Evolutionary conservation across 306 rosid genomes (phyloP), one percentile per base, ranked within the genome.

Genomic region (Begonia fuchsioides): DNA sequence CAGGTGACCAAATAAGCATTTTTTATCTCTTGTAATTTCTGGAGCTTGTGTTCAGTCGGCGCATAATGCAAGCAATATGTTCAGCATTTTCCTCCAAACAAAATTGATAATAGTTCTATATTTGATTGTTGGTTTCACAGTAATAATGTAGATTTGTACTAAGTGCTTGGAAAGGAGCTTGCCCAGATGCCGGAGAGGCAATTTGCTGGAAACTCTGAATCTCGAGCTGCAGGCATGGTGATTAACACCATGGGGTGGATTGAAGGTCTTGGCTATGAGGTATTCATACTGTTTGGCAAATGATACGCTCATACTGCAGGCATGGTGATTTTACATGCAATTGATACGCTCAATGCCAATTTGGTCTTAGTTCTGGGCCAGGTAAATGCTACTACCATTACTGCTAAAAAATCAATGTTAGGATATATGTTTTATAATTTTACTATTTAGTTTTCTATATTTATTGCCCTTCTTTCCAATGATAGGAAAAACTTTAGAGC

Each of bases 201-300:
- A 54, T 73, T 90, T 68, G 13, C 87, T 56, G 86, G 87, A 58
- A 90, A 73, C 67, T 60, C 82, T 54, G 95, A 90, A 66, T 82
- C 92, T 55, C 77, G 72, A 71, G 95, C 98, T 67, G 81, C 98
- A 11, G 98, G 98, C 43, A 73, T 90, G 96, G 96, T 90, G 52
- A 77, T 90, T 66, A 90, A 90, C 71, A 90, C 98, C 38, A 85
- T 90, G 98, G 98, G 98, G 43, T 90, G 98, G 98, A 85, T 85
- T 55, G 96, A 90, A 63, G 94, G 96, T 62, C 72, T 78, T 35
- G 98, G 98, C 65, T 90, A 90, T 72, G 96, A 90, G 70, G 98
- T 90, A 75, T 19, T 44, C 50, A 18, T 64, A 35, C n/a, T 44
- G 19, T 49, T 53, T 32, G 39, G 48, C 12, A 35, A 17, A 39